These are phyloP conservation scores for Ceratobasidium theobromae DNA, from an alignment of 1,284 basidiomycete species.

Conservation along the genomic window DNA sequence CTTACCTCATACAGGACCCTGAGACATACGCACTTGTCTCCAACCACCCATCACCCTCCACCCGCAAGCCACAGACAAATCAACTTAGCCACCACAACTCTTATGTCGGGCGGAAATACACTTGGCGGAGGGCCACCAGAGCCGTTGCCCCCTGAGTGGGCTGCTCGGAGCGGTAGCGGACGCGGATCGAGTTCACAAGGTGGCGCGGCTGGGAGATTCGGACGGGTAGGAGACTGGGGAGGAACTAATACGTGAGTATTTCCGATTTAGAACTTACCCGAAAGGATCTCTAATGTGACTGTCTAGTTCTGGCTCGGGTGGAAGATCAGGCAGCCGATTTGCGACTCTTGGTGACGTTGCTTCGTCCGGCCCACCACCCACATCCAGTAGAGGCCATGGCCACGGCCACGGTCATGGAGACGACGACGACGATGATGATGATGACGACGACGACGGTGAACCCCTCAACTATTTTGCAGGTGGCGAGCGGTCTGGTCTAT, in stretches of 20 bases:
- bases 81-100: no score
- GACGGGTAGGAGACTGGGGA: constrained; percentile 46
- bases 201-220: constrained; percentile 41
- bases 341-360: constrained; percentile 44
- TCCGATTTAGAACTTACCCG: constrained; percentile 28
- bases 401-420: constrained; percentile 49
- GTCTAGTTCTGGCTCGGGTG: constrained; percentile 6
- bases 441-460: constrained; percentile 45
- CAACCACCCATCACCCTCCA: background rate
- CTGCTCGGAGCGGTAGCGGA: constrained; percentile 42
- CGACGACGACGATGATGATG: constrained; percentile 53
- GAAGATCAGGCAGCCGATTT: constrained; percentile 39
- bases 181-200: constrained; percentile 6
- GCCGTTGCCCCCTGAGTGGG: constrained; percentile 53
- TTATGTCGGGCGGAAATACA: constrained; percentile 47
- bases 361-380: constrained; percentile 33
- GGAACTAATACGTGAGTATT: constrained; percentile 26
- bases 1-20: constrained; percentile 15
- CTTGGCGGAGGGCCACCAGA: constrained; percentile 51
- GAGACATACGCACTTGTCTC: constrained; percentile 8
- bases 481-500: constrained; percentile 71
- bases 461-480: constrained; percentile 79
- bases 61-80: no score
- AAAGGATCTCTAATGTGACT: background rate
- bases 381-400: constrained; percentile 18